Evolutionary conservation across 2,329 filamentous ascomycete genomes (phyloP), one percentile per base, ranked within the genome.

Genomic region (Hymenoscyphus infarciens): DNA sequence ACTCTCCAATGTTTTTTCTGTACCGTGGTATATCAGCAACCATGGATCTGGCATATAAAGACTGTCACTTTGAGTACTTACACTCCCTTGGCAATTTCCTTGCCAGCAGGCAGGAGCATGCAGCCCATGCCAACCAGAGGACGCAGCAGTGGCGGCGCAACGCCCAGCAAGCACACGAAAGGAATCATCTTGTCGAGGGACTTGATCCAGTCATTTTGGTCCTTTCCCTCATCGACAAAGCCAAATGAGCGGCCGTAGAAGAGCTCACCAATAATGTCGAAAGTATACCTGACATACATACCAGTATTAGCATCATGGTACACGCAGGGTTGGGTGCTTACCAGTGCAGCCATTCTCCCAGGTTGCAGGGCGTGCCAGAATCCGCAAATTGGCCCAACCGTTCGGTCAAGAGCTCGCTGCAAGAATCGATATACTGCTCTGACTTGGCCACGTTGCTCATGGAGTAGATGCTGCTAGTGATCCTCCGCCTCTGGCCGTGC

Each of bases 241-340:
- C 80, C 81, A 66, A 77, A 75, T 0, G 71, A 67, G 2, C 69
- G 70, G 13, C 70, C 76, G 45, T 78, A 78, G 0, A 79, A 82
- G 19, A 84, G 80, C 42, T 79, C 75, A 0, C 80, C 81, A 33
- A 85, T 82, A 1, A 83, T 80, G 57, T 83, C 79, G 52, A 81
- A 81, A 0, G n/a, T n/a, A n/a, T n/a, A n/a, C n/a, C n/a, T n/a
- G n/a, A n/a, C n/a, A n/a, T n/a, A n/a, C n/a, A n/a, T n/a, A n/a
- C n/a, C n/a, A n/a, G n/a, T n/a, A n/a, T n/a, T n/a, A n/a, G n/a
- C n/a, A n/a, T n/a, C n/a, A n/a, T n/a, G n/a, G n/a, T n/a, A n/a
- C n/a, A n/a, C n/a, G n/a, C n/a, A n/a, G n/a, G n/a, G n/a, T n/a
- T n/a, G n/a, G n/a, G n/a, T n/a, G 78, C 79, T 61, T 78, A 82